Evolutionary conservation across 2,329 filamentous ascomycete genomes (phyloP), one percentile per base, ranked within the genome.

Genomic region (Neocatenulostroma microsporum): DNA sequence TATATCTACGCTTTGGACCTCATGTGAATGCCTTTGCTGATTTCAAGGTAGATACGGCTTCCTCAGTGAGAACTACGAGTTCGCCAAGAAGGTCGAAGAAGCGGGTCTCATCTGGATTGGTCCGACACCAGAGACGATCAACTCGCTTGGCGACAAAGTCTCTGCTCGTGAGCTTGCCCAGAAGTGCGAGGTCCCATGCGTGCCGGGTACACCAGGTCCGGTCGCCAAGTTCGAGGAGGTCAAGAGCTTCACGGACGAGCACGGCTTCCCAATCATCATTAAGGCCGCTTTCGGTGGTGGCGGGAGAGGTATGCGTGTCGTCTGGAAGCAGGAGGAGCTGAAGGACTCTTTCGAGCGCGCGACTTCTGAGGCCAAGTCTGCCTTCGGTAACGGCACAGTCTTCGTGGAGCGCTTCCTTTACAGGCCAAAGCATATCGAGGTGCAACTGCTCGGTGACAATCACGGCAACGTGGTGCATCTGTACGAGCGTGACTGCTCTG

Each of bases 261-360:
- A 89, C 70, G 89, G 89, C 52, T 98, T 96, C 72, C 91, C 91
- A 47, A 87, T 98, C 70, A 98, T 98, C 68, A 98, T 98, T 78
- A 98, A 98, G 76, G 91, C 91, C 44, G 91, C 91, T 51, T 98
- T 83, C 58, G 91, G 91, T 59, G 91, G 91, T 70, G 91, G 91
- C 73, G 91, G 91, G 49, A 86, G 91, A 70, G 91, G 91, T 67
- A 98, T 98, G 91, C 82, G 91, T 73, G 91, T 98, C 41, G 91
- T 98, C 48, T 85, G 91, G 60, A 82, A 94, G 46, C 78, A 89
- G 62, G 74, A 75, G 40, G 74, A 71, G 37, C 73, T 98, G 46
- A 76, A 93, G 66, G 91, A 96, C 67, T 72, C 78, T 29, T 96
- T 98, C 57, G 85, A 94, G 69, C 80, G 91, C 60, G 91, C 91